phyloP scores from a whole-genome alignment of 2,329 filamentous ascomycete genomes.

The Aplosporella prunicola region DNA sequence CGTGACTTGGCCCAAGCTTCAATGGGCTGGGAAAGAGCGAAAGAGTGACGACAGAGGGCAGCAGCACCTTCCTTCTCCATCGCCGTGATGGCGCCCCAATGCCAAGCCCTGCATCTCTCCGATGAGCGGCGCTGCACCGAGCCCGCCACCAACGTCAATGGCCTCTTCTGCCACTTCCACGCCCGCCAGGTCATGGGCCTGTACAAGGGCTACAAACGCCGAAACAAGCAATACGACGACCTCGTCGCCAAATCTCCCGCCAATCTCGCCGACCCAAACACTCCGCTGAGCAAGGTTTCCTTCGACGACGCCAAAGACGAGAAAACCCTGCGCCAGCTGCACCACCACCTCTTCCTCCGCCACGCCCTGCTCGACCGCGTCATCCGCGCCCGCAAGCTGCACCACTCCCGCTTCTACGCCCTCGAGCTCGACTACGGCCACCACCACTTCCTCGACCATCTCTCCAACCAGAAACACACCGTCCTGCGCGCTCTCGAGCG shows the following conservation, averaged over 20 bases:
- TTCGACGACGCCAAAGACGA: slow-evolving; percentile 33
- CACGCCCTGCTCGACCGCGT: slow-evolving; percentile 32
- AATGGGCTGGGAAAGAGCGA: too few species aligned
- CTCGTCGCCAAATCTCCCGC: slow-evolving; percentile 26
- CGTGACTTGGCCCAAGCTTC: too few species aligned
- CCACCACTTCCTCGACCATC: slow-evolving; percentile 30
- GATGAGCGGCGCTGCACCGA: slow-evolving; percentile 27
- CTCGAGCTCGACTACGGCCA: slow-evolving; percentile 36
- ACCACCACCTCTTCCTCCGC: slow-evolving; percentile 33
- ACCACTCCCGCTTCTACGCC: slow-evolving; percentile 36
- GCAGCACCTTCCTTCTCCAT: background rate
- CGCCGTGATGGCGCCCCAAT: slow-evolving; percentile 10
- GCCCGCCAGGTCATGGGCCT: slow-evolving; percentile 28
- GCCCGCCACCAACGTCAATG: slow-evolving; percentile 32
- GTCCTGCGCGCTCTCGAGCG: slow-evolving; percentile 34
- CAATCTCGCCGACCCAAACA: slow-evolving; percentile 28
- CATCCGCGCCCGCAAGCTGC: slow-evolving; percentile 33
- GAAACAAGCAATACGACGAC: slow-evolving; percentile 36
- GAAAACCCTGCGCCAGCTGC: slow-evolving; percentile 27
- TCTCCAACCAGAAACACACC: slow-evolving; percentile 29
- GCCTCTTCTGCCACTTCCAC: slow-evolving; percentile 35
- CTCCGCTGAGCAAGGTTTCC: slow-evolving; percentile 30
- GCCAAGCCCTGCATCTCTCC: slow-evolving; percentile 25
- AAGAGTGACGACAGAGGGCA: too few species aligned
- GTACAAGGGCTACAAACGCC: slow-evolving; percentile 42